These are phyloP conservation scores for Friedmanniomyces endolithicus DNA, from an alignment of 495 filamentous ascomycete genomes.

Conservation along the genomic window DNA sequence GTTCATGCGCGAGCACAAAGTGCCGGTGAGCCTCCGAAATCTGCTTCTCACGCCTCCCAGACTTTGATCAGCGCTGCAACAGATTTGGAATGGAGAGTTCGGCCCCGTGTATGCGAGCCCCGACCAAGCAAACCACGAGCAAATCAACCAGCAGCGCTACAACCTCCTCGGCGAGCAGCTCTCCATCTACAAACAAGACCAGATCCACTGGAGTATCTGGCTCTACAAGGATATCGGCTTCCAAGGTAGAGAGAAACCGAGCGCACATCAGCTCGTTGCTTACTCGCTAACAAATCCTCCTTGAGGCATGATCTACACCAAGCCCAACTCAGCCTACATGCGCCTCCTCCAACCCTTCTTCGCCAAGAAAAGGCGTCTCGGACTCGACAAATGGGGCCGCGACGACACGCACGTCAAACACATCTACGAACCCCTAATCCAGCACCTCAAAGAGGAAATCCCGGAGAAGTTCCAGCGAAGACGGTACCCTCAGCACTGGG, in stretches of 20 bases:
- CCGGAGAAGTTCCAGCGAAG: conserved; percentile 6
- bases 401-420: conserved; percentile 11
- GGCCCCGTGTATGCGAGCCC: conserved; percentile 48
- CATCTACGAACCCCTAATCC: conserved; percentile 7
- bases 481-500: conserved; percentile 46
- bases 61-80: not conserved
- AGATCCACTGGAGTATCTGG: conserved; percentile 52
- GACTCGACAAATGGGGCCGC: conserved; percentile 45
- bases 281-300: not conserved
- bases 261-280: not conserved
- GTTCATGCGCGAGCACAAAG: conserved; percentile 42
- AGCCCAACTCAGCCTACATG: conserved; percentile 38
- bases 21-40: conserved; percentile 24
- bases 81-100: conserved; percentile 56
- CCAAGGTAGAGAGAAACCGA: conserved; percentile 25
- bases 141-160: conserved; percentile 42
- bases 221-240: conserved; percentile 52
- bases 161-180: conserved; percentile 45
- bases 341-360: conserved; percentile 40
- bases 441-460: conserved; percentile 7
- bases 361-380: conserved; percentile 41
- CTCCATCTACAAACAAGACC: conserved; percentile 43
- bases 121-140: conserved; percentile 26
- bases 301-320: conserved; percentile 44
- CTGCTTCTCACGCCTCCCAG: not conserved